Conservation (phyloP, 192 early-diverging fungal genomes). For the Coemansia guatemalensis region DNA sequence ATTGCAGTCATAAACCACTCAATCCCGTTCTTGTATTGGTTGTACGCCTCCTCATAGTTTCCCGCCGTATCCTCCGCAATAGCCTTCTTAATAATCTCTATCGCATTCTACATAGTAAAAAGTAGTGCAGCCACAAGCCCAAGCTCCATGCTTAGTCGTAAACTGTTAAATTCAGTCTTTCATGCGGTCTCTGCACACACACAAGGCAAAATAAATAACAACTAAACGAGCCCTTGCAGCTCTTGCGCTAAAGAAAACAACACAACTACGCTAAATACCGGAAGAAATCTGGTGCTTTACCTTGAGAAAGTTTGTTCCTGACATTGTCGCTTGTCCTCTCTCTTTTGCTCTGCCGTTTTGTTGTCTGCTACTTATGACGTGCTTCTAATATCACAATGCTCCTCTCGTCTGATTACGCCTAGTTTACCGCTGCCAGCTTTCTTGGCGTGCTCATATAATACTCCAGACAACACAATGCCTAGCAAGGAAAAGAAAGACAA, state of each 20-base stretch:
- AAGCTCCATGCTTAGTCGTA: background rate
- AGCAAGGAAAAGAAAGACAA: too few species aligned
- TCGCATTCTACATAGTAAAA: conserved; percentile 66
- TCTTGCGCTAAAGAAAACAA: too few species aligned
- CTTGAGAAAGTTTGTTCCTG: conserved; percentile 24
- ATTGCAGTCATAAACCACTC: conserved; percentile 94
- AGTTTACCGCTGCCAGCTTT: too few species aligned
- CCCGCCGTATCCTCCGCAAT: conserved; percentile 88
- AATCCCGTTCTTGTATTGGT: conserved; percentile 82
- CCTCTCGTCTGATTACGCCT: too few species aligned
- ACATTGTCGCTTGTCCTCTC: conserved; percentile 9
- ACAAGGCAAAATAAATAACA: too few species aligned
- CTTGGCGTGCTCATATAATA: too few species aligned
- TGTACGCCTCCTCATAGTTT: conserved; percentile 91
- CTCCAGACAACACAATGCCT: too few species aligned
- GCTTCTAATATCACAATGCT: too few species aligned
- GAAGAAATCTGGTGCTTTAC: conserved; percentile 15
- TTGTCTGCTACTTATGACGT: too few species aligned
- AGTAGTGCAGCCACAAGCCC: too few species aligned
- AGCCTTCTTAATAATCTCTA: conserved; percentile 90
- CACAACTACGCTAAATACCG: background rate
- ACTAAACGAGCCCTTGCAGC: too few species aligned
- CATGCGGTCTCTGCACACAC: background rate
- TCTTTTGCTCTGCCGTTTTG: too few species aligned
- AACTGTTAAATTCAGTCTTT: background rate